Percentiles rank a stretch among this genome's conserved stretches.
Evolutionary conservation across 2,329 filamentous ascomycete species (phyloP).

Genomic region (Cladophialophora psammophila): DNA sequence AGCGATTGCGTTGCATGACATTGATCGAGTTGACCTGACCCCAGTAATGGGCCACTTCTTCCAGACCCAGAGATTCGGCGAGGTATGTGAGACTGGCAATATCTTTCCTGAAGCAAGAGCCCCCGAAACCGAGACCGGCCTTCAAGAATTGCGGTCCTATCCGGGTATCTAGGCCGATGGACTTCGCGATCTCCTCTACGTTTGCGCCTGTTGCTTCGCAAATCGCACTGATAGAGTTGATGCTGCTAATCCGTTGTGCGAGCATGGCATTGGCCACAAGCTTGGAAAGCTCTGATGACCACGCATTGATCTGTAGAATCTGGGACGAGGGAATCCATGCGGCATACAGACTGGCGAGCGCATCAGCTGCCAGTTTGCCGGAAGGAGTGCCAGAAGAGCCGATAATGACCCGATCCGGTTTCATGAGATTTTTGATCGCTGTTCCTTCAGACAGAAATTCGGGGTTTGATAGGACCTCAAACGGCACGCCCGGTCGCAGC

Average conservation of each 20-base stretch:
- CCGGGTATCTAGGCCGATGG: conserved; percentile 72
- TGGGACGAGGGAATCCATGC: conserved; percentile 72
- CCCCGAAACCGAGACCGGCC: conserved; percentile 78
- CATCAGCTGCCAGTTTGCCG: conserved; percentile 68
- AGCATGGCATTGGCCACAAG: conserved; percentile 81
- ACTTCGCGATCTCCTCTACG: conserved; percentile 73
- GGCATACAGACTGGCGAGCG: conserved; percentile 71
- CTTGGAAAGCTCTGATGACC: conserved; percentile 80
- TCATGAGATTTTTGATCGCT: conserved; percentile 73
- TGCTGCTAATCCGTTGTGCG: conserved; percentile 79
- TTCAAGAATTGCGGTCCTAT: conserved; percentile 78
- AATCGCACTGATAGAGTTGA: conserved; percentile 81
- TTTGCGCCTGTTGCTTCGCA: conserved; percentile 79
- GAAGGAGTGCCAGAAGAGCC: conserved; percentile 69
- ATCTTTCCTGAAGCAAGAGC: conserved; percentile 84
- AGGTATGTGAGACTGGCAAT: conserved; percentile 76
- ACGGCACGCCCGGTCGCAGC: conserved; percentile 54
- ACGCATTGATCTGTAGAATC: conserved; percentile 76
- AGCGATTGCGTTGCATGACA: conserved; percentile 74
- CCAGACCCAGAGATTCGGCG: conserved; percentile 71
- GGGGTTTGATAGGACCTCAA: conserved; percentile 81
- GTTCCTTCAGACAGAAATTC: conserved; percentile 83
- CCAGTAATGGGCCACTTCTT: conserved; percentile 80
- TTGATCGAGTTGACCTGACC: conserved; percentile 76
- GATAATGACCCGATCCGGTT: conserved; percentile 77